Base-by-base conservation (phyloP, 768 basidiomycete species). In the Tricholoma matsutake region DNA sequence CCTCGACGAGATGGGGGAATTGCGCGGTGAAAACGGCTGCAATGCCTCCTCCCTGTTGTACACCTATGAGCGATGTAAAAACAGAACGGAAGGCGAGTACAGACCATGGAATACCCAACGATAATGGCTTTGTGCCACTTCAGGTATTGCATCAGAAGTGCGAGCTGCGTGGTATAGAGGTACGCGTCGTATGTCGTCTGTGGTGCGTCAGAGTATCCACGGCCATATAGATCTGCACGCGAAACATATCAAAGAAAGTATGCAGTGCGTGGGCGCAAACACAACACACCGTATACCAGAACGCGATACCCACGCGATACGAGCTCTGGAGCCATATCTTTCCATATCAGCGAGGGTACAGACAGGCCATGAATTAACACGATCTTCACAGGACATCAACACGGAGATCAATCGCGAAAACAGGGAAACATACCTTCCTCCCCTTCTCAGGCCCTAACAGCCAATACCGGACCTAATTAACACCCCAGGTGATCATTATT, bases 161-260 rank as follows among this genome's bases (percentile, higher is more conserved):
- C 92, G n/a, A 94, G 86, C 66, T 93, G 91, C 0, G 84, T 86
- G 0, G 85, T 85, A 68, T 88, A 88, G 3, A 94, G 77, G 5
- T 78, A 73, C 1, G 83, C 73, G 63, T 90, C 81, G 70, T 93
- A 91, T 3, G 81, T 83, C 14, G 81, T 84, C 20, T 85, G 81
- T 0, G 91, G 91, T 1, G 91, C 90, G 59, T 90, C 91, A 1
- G 90, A 91, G 72, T 92, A 94, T 4, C 91, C 91, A 39, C 91
- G 82, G 11, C 91, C 92, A 61, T 91, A 92, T 18, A 92, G 77
- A 74, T 94, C 91, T 91, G 39, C 11, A 13, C n/a, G 7, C 6
- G 45, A 22, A 13, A 9, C 29, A 9, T 51, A 29, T 52, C 29
- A 31, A 28, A 52, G 16, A n/a, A n/a, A n/a, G 51, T 7, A 31